phyloP scores from a whole-genome alignment of 2,329 filamentous ascomycete species.

The Cercospora sp. region DNA sequence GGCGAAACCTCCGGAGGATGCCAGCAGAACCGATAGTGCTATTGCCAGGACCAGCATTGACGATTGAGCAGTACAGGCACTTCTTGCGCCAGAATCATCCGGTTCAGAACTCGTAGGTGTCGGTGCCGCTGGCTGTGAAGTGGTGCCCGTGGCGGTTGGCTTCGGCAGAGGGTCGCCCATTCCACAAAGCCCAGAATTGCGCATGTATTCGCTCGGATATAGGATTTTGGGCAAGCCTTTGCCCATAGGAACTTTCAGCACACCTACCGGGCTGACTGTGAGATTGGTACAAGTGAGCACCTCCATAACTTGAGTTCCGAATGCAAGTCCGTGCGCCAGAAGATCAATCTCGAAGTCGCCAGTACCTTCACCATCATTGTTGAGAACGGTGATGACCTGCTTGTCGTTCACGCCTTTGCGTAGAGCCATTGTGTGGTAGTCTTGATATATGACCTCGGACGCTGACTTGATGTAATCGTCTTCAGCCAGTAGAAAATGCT shows the following conservation, averaged over 20 bases:
- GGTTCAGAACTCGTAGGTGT: not conserved
- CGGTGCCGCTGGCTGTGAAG: not conserved
- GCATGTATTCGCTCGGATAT: conserved; percentile 33
- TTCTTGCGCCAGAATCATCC: not conserved
- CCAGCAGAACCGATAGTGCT: not conserved
- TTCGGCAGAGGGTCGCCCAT: conserved; percentile 1
- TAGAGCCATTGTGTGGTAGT: conserved; percentile 48
- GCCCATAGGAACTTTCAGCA: conserved; percentile 38
- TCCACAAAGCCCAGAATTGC: conserved; percentile 33
- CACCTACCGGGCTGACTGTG: conserved; percentile 32
- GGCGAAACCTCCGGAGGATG: not conserved
- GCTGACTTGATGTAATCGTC: conserved; percentile 45
- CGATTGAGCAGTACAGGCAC: not conserved
- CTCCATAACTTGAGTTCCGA: conserved; percentile 36
- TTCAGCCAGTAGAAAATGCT: conserved; percentile 44
- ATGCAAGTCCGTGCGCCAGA: conserved; percentile 33
- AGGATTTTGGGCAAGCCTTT: conserved; percentile 40
- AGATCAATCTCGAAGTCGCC: conserved; percentile 40
- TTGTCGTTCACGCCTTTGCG: conserved; percentile 44
- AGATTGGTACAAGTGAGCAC: conserved; percentile 38
- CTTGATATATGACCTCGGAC: conserved; percentile 47
- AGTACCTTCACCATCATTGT: conserved; percentile 42
- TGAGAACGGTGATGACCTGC: conserved; percentile 49
- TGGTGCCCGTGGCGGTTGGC: not conserved
- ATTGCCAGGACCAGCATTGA: not conserved